Percentiles rank a stretch among this genome's conserved stretches.
Conservation (phyloP, 805 yeast genomes). For the Metschnikowia gruessii region DNA sequence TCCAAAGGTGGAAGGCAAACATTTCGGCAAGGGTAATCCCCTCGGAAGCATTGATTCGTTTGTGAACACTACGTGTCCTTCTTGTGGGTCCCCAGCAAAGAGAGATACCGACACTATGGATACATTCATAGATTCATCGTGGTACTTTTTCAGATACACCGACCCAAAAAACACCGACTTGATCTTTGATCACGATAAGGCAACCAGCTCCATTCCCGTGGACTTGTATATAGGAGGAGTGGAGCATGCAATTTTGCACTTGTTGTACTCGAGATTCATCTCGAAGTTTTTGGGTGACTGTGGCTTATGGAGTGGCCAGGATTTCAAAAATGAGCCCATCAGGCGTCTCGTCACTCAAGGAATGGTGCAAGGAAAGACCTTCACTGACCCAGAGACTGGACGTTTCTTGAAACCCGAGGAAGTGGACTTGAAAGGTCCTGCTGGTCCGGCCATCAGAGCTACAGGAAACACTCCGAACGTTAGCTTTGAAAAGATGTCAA, state of each 20-base stretch:
- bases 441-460: conserved; percentile 44
- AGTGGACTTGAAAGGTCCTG: conserved; percentile 42
- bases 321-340: conserved; percentile 73
- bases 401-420: conserved; percentile 79
- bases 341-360: conserved; percentile 84
- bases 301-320: conserved; percentile 66
- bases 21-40: conserved; percentile 60
- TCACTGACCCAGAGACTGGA: conserved; percentile 65
- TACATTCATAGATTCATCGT: conserved; percentile 95
- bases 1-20: conserved; percentile 58
- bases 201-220: conserved; percentile 65
- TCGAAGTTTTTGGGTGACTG: conserved; percentile 69
- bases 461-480: conserved; percentile 53
- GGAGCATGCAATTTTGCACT: conserved; percentile 93
- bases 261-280: conserved; percentile 81
- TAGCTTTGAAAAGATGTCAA: conserved; percentile 90
- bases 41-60: conserved; percentile 64
- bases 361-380: conserved; percentile 95
- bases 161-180: conserved; percentile 60
- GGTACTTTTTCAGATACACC: conserved; percentile 87
- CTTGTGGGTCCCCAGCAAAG: conserved; percentile 67
- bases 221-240: conserved; percentile 93
- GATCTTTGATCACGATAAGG: conserved; percentile 55
- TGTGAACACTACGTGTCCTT: conserved; percentile 75
- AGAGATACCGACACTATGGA: conserved; percentile 99